These are phyloP conservation scores for Kodamaea fukazawae DNA, from an alignment of 805 yeast genomes.

Conservation along the genomic window DNA sequence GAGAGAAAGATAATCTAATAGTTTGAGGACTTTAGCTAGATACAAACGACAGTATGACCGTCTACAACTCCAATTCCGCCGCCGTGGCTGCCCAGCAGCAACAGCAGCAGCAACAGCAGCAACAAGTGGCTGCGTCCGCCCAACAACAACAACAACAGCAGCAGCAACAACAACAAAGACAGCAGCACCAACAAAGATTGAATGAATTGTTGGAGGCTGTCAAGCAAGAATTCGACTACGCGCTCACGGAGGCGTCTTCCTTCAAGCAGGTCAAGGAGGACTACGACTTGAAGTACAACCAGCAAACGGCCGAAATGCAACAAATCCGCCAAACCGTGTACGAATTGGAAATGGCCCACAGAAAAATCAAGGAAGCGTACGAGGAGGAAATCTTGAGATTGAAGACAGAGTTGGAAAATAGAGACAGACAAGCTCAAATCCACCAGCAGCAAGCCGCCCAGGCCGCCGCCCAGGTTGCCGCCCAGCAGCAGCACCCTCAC, in stretches of 20 bases:
- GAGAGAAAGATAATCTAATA: no score
- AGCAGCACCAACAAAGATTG: constrained; percentile 47
- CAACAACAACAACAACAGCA: constrained; percentile 17
- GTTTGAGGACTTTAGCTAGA: no score
- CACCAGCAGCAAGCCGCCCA: constrained; percentile 41
- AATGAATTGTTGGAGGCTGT: constrained; percentile 88
- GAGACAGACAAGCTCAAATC: constrained; percentile 57
- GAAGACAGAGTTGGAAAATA: constrained; percentile 79
- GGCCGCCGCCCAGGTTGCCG: constrained; percentile 34
- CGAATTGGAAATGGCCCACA: constrained; percentile 90
- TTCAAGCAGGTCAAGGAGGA: constrained; percentile 91
- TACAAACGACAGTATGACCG: constrained; percentile 30
- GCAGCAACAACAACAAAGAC: constrained; percentile 34
- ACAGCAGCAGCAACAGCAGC: constrained; percentile 26
- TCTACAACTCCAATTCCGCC: constrained; percentile 35
- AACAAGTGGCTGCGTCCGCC: constrained; percentile 20
- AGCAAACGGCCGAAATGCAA: constrained; percentile 90
- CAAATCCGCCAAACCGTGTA: constrained; percentile 91
- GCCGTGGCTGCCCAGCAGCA: constrained; percentile 26
- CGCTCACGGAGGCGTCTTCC: constrained; percentile 79
- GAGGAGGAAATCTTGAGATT: constrained; percentile 87
- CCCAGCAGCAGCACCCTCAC: constrained; percentile 25
- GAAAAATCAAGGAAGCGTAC: constrained; percentile 92
- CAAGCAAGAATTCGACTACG: constrained; percentile 84
- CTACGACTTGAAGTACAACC: constrained; percentile 82